phyloP scores from a whole-genome alignment of 1,139 yeast genomes.

The Pichia sp. region DNA sequence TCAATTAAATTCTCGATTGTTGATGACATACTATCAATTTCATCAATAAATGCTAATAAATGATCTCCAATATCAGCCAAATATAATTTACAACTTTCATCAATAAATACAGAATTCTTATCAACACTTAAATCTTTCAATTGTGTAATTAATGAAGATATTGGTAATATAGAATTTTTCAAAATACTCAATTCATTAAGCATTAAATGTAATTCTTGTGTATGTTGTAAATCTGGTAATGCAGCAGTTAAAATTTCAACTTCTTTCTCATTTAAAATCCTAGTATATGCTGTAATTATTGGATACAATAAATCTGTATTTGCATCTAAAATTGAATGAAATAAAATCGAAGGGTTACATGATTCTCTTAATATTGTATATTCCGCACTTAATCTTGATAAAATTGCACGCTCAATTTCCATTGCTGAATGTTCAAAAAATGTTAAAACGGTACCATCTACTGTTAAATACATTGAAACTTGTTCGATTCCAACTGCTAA shows the following conservation, averaged over 20 bases:
- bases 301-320: conserved; percentile 53
- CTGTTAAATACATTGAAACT: conserved; percentile 40
- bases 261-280: conserved; percentile 42
- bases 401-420: conserved; percentile 43
- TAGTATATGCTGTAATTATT: conserved; percentile 51
- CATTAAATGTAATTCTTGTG: conserved; percentile 45
- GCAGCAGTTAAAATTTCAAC: conserved; percentile 38
- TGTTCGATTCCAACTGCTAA: conserved; percentile 50
- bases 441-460: conserved; percentile 41
- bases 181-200: conserved; percentile 43
- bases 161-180: conserved; percentile 39
- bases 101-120: conserved; percentile 28
- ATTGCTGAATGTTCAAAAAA: conserved; percentile 49
- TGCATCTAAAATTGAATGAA: conserved; percentile 49
- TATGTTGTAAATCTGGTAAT: conserved; percentile 41
- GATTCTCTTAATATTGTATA: conserved; percentile 43
- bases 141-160: conserved; percentile 39
- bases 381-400: conserved; percentile 38
- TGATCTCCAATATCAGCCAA: conserved; percentile 50
- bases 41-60: conserved; percentile 42
- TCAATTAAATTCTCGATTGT: conserved; percentile 44
- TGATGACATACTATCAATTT: conserved; percentile 44
- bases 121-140: conserved; percentile 37
- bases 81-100: conserved; percentile 31
- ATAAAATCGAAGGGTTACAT: conserved; percentile 42